Conservation (phyloP, 1,139 yeast species). For the Nadsonia commutata region DNA sequence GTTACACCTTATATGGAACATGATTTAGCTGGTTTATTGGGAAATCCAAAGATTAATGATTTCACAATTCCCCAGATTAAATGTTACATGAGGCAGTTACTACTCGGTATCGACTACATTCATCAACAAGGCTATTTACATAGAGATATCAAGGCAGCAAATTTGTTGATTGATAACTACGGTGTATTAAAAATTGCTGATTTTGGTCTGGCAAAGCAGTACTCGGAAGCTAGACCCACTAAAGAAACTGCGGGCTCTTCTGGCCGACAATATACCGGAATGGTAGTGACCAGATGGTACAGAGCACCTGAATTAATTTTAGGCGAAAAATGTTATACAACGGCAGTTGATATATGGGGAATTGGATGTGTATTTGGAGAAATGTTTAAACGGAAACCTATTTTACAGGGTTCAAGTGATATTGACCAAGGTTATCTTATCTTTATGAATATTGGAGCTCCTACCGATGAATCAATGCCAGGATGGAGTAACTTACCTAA, state of each 20-base stretch:
- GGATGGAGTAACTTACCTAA: slow-evolving; percentile 53
- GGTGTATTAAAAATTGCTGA: slow-evolving; percentile 84
- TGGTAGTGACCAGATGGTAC: slow-evolving; percentile 95
- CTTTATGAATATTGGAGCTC: slow-evolving; percentile 72
- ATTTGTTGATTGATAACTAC: slow-evolving; percentile 58
- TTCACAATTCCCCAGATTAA: slow-evolving; percentile 59
- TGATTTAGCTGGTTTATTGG: slow-evolving; percentile 84
- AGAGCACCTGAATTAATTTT: slow-evolving; percentile 85
- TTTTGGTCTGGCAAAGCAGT: slow-evolving; percentile 79
- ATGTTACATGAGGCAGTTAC: slow-evolving; percentile 65
- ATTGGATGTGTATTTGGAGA: slow-evolving; percentile 95
- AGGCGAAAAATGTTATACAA: slow-evolving; percentile 76
- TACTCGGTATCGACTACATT: slow-evolving; percentile 67
- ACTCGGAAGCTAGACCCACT: slow-evolving; percentile 57
- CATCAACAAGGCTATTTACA: slow-evolving; percentile 59
- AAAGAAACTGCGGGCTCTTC: slow-evolving; percentile 41
- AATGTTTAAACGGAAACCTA: slow-evolving; percentile 66
- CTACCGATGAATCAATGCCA: slow-evolving; percentile 51
- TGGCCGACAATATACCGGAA: slow-evolving; percentile 62
- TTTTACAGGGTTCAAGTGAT: slow-evolving; percentile 74
- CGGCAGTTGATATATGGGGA: slow-evolving; percentile 96
- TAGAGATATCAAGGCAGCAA: slow-evolving; percentile 91
- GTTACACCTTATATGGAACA: slow-evolving; percentile 90
- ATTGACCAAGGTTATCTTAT: slow-evolving; percentile 80
- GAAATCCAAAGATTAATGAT: slow-evolving; percentile 51